A percentile compares a stretch with the other conserved stretches of the same genome.
These are phyloP conservation scores for Durio zibethinus DNA, from an alignment of 345 rosid species.

Conservation along the genomic window DNA sequence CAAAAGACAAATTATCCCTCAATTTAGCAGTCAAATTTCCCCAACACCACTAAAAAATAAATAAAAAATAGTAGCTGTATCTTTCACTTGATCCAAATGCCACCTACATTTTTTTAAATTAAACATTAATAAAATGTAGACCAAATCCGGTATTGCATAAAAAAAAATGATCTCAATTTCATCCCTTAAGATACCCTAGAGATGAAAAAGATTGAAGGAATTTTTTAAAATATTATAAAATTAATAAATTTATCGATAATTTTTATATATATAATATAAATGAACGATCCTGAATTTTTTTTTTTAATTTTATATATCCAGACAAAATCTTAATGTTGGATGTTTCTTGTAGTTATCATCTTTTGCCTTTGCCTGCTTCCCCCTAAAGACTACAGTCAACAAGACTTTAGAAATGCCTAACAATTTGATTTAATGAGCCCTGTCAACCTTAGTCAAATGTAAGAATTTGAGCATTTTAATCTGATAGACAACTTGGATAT, in stretches of 20 bases:
- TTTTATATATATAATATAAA: too few species aligned
- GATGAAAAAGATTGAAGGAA: too few species aligned
- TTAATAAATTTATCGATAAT: too few species aligned
- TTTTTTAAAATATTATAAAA: too few species aligned
- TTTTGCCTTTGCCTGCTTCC: neutral
- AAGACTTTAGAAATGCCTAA: neutral
- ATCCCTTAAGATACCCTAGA: neutral
- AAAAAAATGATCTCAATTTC: neutral
- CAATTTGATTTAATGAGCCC: too few species aligned
- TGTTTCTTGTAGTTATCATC: neutral
- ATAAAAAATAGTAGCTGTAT: neutral
- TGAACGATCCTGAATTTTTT: too few species aligned
- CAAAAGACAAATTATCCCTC: neutral
- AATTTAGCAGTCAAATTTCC: neutral
- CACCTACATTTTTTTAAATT: neutral
- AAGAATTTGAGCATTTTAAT: too few species aligned
- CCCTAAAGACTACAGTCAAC: neutral
- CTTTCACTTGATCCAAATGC: neutral
- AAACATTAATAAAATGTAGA: neutral
- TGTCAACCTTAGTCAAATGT: too few species aligned
- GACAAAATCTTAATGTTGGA: neutral
- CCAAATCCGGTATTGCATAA: neutral
- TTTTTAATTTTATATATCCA: neutral
- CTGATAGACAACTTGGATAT: too few species aligned
- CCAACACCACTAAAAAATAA: neutral